phyloP scores from a whole-genome alignment of 2,329 filamentous ascomycete genomes.

The Graphilbum sp. region DNA sequence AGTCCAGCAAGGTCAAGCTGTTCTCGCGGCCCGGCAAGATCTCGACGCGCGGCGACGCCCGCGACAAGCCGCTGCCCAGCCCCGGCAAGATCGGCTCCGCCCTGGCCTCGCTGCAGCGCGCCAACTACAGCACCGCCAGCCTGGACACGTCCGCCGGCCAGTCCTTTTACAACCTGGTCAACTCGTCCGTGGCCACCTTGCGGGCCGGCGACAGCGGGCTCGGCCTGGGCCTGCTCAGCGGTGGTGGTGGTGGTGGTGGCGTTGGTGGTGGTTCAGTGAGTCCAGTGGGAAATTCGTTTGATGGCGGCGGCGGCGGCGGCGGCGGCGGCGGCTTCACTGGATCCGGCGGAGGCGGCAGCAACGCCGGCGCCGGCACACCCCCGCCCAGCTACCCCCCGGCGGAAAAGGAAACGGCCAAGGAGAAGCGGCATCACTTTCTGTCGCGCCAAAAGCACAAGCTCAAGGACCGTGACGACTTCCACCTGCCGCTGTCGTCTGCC shows the following conservation, averaged over 20 bases:
- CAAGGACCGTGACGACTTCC: constrained; percentile 53
- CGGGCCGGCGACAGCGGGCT: constrained; percentile 37
- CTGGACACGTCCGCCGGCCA: constrained; percentile 44
- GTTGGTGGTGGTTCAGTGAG: too few species aligned
- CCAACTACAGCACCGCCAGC: constrained; percentile 56
- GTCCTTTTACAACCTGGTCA: constrained; percentile 58
- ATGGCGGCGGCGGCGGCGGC: too few species aligned
- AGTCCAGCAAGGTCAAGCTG: constrained; percentile 65
- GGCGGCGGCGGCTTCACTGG: too few species aligned
- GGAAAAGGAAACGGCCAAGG: constrained; percentile 49
- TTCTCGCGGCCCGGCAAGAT: constrained; percentile 68
- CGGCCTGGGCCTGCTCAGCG: neutral
- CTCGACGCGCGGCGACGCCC: constrained; percentile 49
- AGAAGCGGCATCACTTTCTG: constrained; percentile 66
- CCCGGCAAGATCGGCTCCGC: constrained; percentile 55
- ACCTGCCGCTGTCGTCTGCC: constrained; percentile 57
- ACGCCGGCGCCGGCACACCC: neutral
- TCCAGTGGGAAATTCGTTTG: too few species aligned
- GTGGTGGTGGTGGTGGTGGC: too few species aligned
- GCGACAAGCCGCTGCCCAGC: constrained; percentile 52
- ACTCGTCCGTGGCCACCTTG: constrained; percentile 62
- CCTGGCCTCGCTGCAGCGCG: constrained; percentile 46
- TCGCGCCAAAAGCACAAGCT: constrained; percentile 67
- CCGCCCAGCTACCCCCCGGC: constrained; percentile 17
- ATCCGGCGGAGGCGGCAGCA: too few species aligned